These are phyloP conservation scores for Colletotrichum sp. DNA, from an alignment of 2,329 filamentous ascomycete species.

Conservation along the genomic window DNA sequence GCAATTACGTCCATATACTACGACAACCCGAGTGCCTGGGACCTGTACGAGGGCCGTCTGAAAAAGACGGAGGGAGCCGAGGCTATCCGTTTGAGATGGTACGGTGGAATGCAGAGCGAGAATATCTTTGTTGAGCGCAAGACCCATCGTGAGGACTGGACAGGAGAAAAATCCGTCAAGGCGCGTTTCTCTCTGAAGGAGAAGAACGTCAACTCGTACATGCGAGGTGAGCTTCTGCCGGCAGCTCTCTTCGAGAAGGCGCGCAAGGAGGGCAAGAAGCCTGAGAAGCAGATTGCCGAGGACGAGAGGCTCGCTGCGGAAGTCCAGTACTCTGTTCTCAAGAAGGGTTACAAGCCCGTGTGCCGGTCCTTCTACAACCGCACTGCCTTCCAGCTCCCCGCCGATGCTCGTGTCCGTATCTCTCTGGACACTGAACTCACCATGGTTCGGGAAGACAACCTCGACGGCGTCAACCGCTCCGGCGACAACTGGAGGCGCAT, in stretches of 20 bases:
- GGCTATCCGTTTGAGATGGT: slow-evolving; percentile 95
- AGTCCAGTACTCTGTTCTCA: slow-evolving; percentile 91
- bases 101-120: slow-evolving; percentile 93
- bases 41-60: slow-evolving; percentile 89
- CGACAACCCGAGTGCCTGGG: slow-evolving; percentile 93
- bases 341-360: slow-evolving; percentile 85
- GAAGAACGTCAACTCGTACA: slow-evolving; percentile 93
- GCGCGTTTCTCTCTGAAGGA: slow-evolving; percentile 94
- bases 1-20: slow-evolving; percentile 99
- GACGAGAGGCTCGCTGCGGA: slow-evolving; percentile 90
- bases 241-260: slow-evolving; percentile 95
- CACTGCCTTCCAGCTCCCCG: slow-evolving; percentile 95
- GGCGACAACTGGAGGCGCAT: slow-evolving; percentile 95
- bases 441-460: slow-evolving; percentile 94
- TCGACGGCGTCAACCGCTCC: slow-evolving; percentile 77
- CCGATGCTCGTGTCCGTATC: slow-evolving; percentile 93
- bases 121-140: slow-evolving; percentile 98
- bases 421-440: slow-evolving; percentile 95
- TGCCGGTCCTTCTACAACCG: slow-evolving; percentile 98
- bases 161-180: slow-evolving; percentile 98
- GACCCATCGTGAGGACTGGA: slow-evolving; percentile 99
- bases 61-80: slow-evolving; percentile 99
- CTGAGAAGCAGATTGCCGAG: slow-evolving; percentile 87
- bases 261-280: slow-evolving; percentile 93
- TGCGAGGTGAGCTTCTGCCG: slow-evolving; percentile 84